Base-by-base conservation (phyloP, 768 basidiomycete genomes). In the Cyclocybe aegerita region DNA sequence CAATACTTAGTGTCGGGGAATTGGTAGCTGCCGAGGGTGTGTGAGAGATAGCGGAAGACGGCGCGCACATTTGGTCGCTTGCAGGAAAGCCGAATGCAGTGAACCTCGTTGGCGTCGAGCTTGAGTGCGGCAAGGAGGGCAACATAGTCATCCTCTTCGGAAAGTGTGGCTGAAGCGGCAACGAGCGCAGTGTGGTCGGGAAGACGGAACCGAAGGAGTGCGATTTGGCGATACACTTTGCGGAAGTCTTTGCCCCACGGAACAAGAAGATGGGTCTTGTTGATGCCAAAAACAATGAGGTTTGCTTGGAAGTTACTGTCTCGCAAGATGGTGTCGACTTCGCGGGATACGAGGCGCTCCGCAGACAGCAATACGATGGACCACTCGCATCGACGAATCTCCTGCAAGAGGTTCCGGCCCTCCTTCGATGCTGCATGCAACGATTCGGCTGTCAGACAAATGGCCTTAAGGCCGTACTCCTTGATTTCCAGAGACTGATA, bases 261-360 rank as follows among this genome's bases (percentile, higher is more conserved):
- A 29, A 56, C 57, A 7, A 65, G 43, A 4, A 63, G 50, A 50
- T 65, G 62, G 0, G 54, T 59, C 50, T 65, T 60, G 45, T 65
- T 59, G 32, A 65, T 60, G 0, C 62, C 64, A 16, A 61, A 50
- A 10, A 63, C 45, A 17, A 54, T 47, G 30, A 65, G 51, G 42
- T 60, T 65, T 7, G 42, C 30, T 16, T 51, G 50, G 43, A 62
- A 62, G 12, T 4, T 35, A 3, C 52, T 49, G 41, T 62, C 39
- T 7, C 54, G 49, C n/a, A 65, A 9, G 11, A 65, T 50, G 9
- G 12, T 17, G 29, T 59, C 54, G 10, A 64, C 16, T 16, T 55
- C 59, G 7, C 41, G 38, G 7, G 53, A 56, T n/a, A 46, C 36
- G 2, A 64, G 49, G 23, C 55, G 44, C 37, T 61, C 63, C 4